Base-by-base conservation (phyloP, 1,284 basidiomycete genomes). In the Cutaneotrichosporon sp. region DNA sequence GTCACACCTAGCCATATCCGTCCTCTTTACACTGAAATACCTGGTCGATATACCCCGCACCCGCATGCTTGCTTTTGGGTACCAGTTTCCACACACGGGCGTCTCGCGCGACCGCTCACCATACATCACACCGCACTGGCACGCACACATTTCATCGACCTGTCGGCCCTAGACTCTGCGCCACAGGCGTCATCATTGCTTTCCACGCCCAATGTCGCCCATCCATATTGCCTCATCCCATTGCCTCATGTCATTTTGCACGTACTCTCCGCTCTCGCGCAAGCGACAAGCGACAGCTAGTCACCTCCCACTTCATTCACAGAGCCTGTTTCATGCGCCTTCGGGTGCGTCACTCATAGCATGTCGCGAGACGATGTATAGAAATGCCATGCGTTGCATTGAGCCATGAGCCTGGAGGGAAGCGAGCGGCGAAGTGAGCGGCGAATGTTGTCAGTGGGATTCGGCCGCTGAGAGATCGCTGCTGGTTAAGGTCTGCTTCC, bases 331-430 rank as follows among this genome's bases (percentile, higher is more conserved):
- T 22, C 62, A 59, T 57, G 56, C 46, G 56, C 18, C 46, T 42
- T 40, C 58, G 57, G 62, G 47, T 57, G 62, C 58, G 62, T 58
- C 58, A 58, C 49, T 56, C 62, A 64, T 64, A 64, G 62, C 62
- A 64, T 64, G 58, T 58, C 42, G 52, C 36, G 58, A 60, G 62
- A 64, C 62, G 62, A 64, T 64, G 62, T 64, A 64, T 64, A 63
- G 51, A 13, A 32, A 32, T 34, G 51, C 31, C 50, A 52, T 53
- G 30, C 18, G 42, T 18, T 46, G 42, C 42, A 46, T 46, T n/a
- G 42, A 46, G 7, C 7, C 18, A 10, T 36, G 13, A 36, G 36
- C 9, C 26, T 26, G 1, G 26, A 26, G 26, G 2, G 26, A 26
- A 26, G 26, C 26, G 3, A 26, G 26, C 26, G 26, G 26, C 34